phyloP scores from a whole-genome alignment of 345 rosid species.

The Jatropha curcas region DNA sequence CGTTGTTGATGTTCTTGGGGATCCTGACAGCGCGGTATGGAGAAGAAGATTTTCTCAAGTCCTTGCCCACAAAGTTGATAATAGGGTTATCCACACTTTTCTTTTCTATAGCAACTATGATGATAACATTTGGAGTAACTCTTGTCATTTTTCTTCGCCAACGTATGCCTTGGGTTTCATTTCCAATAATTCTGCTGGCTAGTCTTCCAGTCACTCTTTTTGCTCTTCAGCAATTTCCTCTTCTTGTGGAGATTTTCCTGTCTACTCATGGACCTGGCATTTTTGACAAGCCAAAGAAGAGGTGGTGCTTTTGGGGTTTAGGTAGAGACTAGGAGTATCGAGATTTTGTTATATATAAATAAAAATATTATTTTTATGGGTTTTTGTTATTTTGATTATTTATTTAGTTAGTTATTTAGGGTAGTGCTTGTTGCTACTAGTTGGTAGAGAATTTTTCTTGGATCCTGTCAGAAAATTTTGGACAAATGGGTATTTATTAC shows the following conservation, averaged over 20 bases:
- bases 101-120: slow-evolving; percentile 70
- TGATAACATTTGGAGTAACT: slow-evolving; percentile 52
- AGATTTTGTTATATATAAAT: too few relatives aligned
- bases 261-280: slow-evolving; percentile 63
- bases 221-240: slow-evolving; percentile 61
- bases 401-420: too few relatives aligned
- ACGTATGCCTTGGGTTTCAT: slow-evolving; percentile 36
- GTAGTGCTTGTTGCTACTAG: not conserved
- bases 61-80: slow-evolving; percentile 44
- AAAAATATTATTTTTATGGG: too few relatives aligned
- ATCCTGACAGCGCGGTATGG: slow-evolving; percentile 35
- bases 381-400: not conserved
- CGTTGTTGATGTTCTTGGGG: slow-evolving; percentile 31
- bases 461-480: too few relatives aligned
- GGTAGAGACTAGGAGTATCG: too few relatives aligned
- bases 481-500: too few relatives aligned
- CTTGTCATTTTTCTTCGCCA: slow-evolving; percentile 32
- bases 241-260: slow-evolving; percentile 59
- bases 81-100: slow-evolving; percentile 61
- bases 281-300: slow-evolving; percentile 53
- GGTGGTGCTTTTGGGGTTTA: slow-evolving; percentile 6
- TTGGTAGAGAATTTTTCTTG: too few relatives aligned
- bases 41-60: slow-evolving; percentile 35
- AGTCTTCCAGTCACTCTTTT: slow-evolving; percentile 60
- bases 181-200: slow-evolving; percentile 53